Base-by-base conservation (phyloP, 495 filamentous ascomycete species). In the Talaromyces nanjingensis region DNA sequence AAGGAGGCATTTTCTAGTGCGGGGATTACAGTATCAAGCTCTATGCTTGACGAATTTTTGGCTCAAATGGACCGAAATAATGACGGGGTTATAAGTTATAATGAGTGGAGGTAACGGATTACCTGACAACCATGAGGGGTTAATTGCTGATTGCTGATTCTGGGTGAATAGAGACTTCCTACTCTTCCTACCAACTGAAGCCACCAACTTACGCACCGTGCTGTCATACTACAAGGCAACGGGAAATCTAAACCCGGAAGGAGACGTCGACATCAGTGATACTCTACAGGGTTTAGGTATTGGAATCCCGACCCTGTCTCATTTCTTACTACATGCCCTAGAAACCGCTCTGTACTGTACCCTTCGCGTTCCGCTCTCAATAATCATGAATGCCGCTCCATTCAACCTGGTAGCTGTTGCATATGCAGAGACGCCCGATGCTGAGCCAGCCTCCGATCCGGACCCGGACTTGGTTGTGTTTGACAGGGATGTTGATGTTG, bases 211-310 rank as follows among this genome's bases (percentile, higher is more conserved):
- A n/a, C 86, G 85, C 70, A 88, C 91, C 59, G 90, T 97, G 45
- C 80, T 97, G 63, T 91, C 91, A 61, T 98, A 96, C 76, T 98
- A 96, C 75, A 87, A 89, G 39, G 89, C 91, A 24, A 90, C 94
- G 67, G 87, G 96, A 70, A 93, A 89, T 74, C 81, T 98, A 71
- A 96, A 92, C 74, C 79, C 90, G 62, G 94, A 98, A 82, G 94
- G 94, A 71, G 94, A 98, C 81, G 93, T 94, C 66, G 82, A 90
- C 67, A 87, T 98, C 78, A 91, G 94, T 77, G 91, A 94, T 73
- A 86, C 86, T 67, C 82, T 94, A 68, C 85, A 96, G 81, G 89
- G 92, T 77, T 81, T 96, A 93, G 96, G 96, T 98, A 97, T 83
- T 85, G 84, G 85, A 74, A 74, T 79, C 75, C 79, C 81, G 74